A percentile compares a stretch with the other conserved stretches of the same genome.
Evolutionary conservation across 2,329 filamentous ascomycete species (phyloP).

Genomic region (Graphium sp.): DNA sequence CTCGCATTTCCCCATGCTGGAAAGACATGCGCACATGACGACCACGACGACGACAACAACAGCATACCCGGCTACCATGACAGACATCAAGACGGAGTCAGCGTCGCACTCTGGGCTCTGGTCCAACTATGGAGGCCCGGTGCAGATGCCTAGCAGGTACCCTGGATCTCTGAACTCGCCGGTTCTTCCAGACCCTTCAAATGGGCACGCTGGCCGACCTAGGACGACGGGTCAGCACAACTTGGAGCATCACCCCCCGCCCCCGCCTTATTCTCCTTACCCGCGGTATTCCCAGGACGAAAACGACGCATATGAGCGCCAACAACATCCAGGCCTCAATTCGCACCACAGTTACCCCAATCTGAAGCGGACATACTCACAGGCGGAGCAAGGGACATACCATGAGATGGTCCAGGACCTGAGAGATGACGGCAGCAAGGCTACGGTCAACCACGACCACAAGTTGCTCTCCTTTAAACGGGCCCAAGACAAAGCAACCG

Average conservation of each 20-base stretch:
- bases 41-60: constrained; percentile 44
- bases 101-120: constrained; percentile 39
- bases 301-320: constrained; percentile 33
- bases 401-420: constrained; percentile 45
- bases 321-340: constrained; percentile 27
- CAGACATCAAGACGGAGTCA: constrained; percentile 44
- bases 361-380: constrained; percentile 40
- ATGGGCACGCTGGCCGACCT: constrained; percentile 31
- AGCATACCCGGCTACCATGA: constrained; percentile 44
- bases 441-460: constrained; percentile 42
- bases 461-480: constrained; percentile 42
- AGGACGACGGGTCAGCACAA: constrained; percentile 29
- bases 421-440: constrained; percentile 38
- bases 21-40: constrained; percentile 40
- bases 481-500: constrained; percentile 40
- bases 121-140: constrained; percentile 37
- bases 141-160: constrained; percentile 34
- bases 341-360: constrained; percentile 35
- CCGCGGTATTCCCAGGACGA: constrained; percentile 38
- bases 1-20: constrained; percentile 4
- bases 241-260: constrained; percentile 33
- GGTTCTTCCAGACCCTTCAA: constrained; percentile 23
- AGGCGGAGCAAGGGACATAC: constrained; percentile 36
- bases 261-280: constrained; percentile 33
- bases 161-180: no score